These are phyloP conservation scores for Cutaneotrichosporon sp. DNA, from an alignment of 1,284 basidiomycete genomes.

Conservation along the genomic window DNA sequence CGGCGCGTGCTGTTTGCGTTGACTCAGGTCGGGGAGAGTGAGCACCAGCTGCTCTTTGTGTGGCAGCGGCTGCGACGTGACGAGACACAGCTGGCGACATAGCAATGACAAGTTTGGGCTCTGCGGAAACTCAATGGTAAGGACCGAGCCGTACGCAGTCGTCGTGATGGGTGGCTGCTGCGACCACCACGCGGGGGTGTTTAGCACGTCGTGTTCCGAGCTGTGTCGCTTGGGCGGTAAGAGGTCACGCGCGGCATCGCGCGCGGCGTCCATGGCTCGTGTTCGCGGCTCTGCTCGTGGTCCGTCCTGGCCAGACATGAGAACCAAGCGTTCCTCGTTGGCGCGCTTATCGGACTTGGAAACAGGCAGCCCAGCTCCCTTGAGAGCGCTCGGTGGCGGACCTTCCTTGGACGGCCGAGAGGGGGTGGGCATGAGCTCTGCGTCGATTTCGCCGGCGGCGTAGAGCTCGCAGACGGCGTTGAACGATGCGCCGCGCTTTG, in stretches of 20 bases:
- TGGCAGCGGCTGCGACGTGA: background rate
- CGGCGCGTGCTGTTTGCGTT: background rate
- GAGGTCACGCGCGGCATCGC: background rate
- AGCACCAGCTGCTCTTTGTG: background rate
- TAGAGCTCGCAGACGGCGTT: constrained; percentile 18
- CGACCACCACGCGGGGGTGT: background rate
- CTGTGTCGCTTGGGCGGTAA: background rate
- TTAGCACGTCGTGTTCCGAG: background rate
- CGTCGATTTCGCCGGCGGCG: constrained; percentile 21
- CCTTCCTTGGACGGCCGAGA: constrained; percentile 7
- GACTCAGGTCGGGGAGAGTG: background rate
- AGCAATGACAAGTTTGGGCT: background rate
- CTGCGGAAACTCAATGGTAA: background rate
- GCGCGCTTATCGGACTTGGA: background rate
- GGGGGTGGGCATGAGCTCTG: constrained; percentile 17
- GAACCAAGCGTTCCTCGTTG: background rate
- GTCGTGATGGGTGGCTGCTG: background rate
- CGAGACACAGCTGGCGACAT: background rate
- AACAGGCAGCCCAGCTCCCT: background rate
- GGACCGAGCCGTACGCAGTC: background rate
- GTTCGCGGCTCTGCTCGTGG: too few relatives aligned
- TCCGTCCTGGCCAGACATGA: too few relatives aligned
- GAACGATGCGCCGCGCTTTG: constrained; percentile 22
- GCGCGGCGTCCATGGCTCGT: background rate
- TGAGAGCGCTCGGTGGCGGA: background rate